phyloP scores from a whole-genome alignment of 2,329 filamentous ascomycete species.

The Cercospora brassicicola region DNA sequence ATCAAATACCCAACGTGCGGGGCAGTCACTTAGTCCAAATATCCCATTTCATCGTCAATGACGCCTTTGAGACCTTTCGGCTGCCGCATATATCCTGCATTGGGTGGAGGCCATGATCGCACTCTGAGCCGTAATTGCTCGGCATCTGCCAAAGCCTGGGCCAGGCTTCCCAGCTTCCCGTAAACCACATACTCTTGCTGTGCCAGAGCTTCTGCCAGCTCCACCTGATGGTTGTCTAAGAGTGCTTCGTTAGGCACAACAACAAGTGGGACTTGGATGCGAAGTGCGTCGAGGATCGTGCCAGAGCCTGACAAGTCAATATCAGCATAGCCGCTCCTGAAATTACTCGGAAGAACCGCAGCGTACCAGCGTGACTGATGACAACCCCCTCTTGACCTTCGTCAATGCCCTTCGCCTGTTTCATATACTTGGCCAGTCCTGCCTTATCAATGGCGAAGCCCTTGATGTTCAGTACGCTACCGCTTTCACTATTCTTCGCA shows the following conservation, averaged over 20 bases:
- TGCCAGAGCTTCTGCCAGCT: conserved; percentile 76
- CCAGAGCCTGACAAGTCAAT: conserved; percentile 68
- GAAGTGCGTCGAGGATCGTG: conserved; percentile 79
- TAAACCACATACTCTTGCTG: conserved; percentile 74
- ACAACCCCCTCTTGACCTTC: conserved; percentile 64
- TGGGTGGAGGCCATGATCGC: conserved; percentile 53
- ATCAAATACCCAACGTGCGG: background rate
- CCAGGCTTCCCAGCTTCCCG: conserved; percentile 61
- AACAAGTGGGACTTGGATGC: conserved; percentile 72
- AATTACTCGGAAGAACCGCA: background rate
- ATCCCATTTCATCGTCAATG: conserved; percentile 60
- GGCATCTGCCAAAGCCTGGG: conserved; percentile 49
- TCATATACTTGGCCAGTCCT: conserved; percentile 62
- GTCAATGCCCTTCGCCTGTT: conserved; percentile 48
- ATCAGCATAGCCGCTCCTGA: conserved; percentile 3
- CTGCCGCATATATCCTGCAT: conserved; percentile 46
- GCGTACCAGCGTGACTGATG: conserved; percentile 82
- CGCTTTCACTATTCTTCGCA: conserved; percentile 33
- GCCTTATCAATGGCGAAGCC: conserved; percentile 67
- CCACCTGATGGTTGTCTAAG: conserved; percentile 86
- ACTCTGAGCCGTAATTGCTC: conserved; percentile 49
- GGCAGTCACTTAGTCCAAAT: conserved; percentile 48
- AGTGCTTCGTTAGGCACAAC: conserved; percentile 83
- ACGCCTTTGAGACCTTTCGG: conserved; percentile 50
- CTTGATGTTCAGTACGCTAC: conserved; percentile 50